Percentiles rank a stretch among this genome's conserved stretches.
phyloP scores from a whole-genome alignment of 805 yeast genomes.

The Ogataea nitratoaversa region DNA sequence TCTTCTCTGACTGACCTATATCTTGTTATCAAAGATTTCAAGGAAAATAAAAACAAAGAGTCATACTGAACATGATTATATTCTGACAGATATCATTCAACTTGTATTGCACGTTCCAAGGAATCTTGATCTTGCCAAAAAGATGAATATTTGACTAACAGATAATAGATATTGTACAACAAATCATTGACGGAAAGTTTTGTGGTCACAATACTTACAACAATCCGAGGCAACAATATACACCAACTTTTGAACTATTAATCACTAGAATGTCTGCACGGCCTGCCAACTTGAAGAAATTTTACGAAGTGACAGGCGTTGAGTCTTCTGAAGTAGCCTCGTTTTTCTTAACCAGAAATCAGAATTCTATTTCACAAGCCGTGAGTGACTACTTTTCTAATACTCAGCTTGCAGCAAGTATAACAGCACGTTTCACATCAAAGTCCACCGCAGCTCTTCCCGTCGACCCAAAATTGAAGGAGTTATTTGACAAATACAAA shows the following conservation, averaged over 20 bases:
- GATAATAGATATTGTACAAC: too few species aligned
- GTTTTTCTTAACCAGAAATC: slow-evolving; percentile 30
- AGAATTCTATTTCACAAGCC: slow-evolving; percentile 17
- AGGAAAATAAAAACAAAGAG: slow-evolving; percentile 2
- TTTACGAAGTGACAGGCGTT: slow-evolving; percentile 39
- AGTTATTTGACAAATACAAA: slow-evolving; percentile 32
- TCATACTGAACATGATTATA: background rate
- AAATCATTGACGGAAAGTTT: too few species aligned
- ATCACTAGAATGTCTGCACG: slow-evolving; percentile 8
- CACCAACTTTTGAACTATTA: too few species aligned
- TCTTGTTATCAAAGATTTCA: too few species aligned
- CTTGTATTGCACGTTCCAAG: background rate
- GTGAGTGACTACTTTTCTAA: slow-evolving; percentile 23
- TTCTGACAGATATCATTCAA: background rate
- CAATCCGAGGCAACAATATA: too few species aligned
- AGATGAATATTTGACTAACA: too few species aligned
- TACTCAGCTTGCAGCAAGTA: slow-evolving; percentile 11
- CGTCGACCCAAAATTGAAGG: slow-evolving; percentile 19
- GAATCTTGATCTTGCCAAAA: too few species aligned
- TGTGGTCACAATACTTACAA: too few species aligned
- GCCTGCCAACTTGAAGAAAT: slow-evolving; percentile 26
- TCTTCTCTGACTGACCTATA: too few species aligned
- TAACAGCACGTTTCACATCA: slow-evolving; percentile 4
- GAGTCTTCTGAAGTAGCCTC: slow-evolving; percentile 31
- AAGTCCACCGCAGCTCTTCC: background rate